phyloP scores from a whole-genome alignment of 495 filamentous ascomycete species.

The Aspergillus cavernicola region DNA sequence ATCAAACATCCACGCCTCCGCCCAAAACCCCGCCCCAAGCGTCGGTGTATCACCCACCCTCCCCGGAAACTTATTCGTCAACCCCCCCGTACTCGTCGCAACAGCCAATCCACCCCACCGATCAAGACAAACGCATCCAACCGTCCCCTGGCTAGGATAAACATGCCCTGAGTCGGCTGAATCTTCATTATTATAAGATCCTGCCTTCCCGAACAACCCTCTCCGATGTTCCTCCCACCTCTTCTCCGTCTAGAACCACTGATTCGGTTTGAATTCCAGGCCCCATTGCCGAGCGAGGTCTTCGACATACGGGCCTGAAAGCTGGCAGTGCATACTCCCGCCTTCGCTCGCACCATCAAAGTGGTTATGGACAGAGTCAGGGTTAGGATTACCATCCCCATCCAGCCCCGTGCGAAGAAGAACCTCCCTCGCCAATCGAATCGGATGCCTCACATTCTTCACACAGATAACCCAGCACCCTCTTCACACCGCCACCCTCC shows the following conservation, averaged over 20 bases:
- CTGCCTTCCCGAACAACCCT: slow-evolving; percentile 46
- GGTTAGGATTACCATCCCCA: slow-evolving; percentile 30
- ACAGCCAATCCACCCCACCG: slow-evolving; percentile 65
- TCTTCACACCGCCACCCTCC: slow-evolving; percentile 56
- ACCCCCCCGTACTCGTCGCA: slow-evolving; percentile 82
- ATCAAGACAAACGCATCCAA: slow-evolving; percentile 79
- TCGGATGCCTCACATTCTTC: slow-evolving; percentile 70
- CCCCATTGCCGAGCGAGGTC: slow-evolving; percentile 61
- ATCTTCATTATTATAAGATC: too few species aligned
- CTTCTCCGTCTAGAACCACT: slow-evolving; percentile 74
- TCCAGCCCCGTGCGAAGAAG: slow-evolving; percentile 53
- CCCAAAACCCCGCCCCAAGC: slow-evolving; percentile 86
- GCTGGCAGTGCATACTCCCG: slow-evolving; percentile 61
- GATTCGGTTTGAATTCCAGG: slow-evolving; percentile 60
- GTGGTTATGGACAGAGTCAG: too few species aligned
- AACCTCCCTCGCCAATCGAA: slow-evolving; percentile 68
- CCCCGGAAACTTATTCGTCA: slow-evolving; percentile 86
- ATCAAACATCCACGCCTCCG: slow-evolving; percentile 65
- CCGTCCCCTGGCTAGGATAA: slow-evolving; percentile 67
- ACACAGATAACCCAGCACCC: slow-evolving; percentile 74
- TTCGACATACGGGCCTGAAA: slow-evolving; percentile 67
- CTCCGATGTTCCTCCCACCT: slow-evolving; percentile 80
- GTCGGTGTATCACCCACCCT: slow-evolving; percentile 86
- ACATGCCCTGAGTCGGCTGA: too few species aligned
- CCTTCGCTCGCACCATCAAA: slow-evolving; percentile 26